Evolutionary conservation across 208 protist genomes (phyloP), one percentile per base, ranked within the genome.

Genomic region (Wallacemonas rigidus): DNA sequence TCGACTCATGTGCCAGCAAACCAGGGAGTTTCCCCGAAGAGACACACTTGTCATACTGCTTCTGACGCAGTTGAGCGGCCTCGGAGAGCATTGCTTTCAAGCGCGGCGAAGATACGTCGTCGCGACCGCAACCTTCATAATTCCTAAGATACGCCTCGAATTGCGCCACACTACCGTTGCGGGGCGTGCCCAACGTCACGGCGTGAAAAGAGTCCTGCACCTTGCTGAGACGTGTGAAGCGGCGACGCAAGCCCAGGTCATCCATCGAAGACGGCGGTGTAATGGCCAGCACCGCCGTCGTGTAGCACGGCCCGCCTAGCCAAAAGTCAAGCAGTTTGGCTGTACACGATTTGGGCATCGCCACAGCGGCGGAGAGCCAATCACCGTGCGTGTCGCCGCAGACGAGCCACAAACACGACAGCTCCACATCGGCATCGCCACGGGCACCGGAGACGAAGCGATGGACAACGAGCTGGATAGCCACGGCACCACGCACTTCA

Each of bases 221-320:
- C 6, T 17, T 61, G 3, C 63, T 15, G 1, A 82, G 41, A 40
- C 68, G 55, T 35, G 12, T 39, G 38, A 69, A 69, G 64, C 64
- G 64, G 14, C 48, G 50, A n/a, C 64, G 50, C 5, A 55, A 38
- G 50, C 35, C 36, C 17, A 69, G 5, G 50, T 58, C 45, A 14
- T 54, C 62, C 57, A 53, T 11, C 47, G 57, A 43, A 3, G 65
- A 55, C 15, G 69, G 38, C 39, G 69, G 67, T 39, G 72, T 75
- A 2, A 86, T 44, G 11, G 74, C 77, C 2, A 74, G 53, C 8
- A 80, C 63, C 26, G 71, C 56, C 6, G 74, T 80, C 0, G 76
- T 82, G 76, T 72, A 86, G 81, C 81, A 86, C 15, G 81, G 81
- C 3, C 81, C 81, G 2, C 75, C 76, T 26, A 81, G 54, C 70